Conservation (phyloP, 495 filamentous ascomycete species). For the Aspergillus asperescens region DNA sequence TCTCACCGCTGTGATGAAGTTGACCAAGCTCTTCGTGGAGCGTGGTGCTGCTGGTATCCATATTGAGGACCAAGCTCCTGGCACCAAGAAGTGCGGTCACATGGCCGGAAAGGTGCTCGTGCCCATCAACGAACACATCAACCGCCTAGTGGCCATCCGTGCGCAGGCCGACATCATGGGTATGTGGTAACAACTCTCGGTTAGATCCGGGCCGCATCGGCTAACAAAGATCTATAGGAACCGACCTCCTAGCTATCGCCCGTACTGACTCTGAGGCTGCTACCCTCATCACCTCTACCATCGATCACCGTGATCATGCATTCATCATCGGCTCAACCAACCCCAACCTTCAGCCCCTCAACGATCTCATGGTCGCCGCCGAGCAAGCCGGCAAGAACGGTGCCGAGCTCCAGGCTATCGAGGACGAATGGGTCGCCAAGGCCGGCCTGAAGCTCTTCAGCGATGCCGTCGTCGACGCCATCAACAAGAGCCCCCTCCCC, state of each 20-base stretch:
- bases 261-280: constrained; percentile 97
- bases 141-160: constrained; percentile 91
- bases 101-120: constrained; percentile 99
- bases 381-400: constrained; percentile 80
- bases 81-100: constrained; percentile 98
- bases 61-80: constrained; percentile 97
- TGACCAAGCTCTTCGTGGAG: constrained; percentile 96
- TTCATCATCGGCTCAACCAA: constrained; percentile 93
- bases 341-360: constrained; percentile 72
- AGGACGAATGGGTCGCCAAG: constrained; percentile 78
- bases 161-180: constrained; percentile 99
- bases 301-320: constrained; percentile 87
- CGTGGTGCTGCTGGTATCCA: constrained; percentile 96
- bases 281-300: constrained; percentile 93
- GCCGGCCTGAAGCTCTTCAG: constrained; percentile 88
- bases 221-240: constrained; percentile 38
- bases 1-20: constrained; percentile 96
- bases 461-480: constrained; percentile 79
- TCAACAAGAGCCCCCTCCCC: constrained; percentile 57
- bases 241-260: constrained; percentile 83
- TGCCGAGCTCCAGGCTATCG: constrained; percentile 78
- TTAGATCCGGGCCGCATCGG: background rate
- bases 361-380: constrained; percentile 84
- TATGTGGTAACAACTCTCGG: constrained; percentile 24
- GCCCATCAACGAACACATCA: constrained; percentile 97